Conservation (phyloP, 805 yeast species). For the Sugiyamaella boreocaroliniensis region DNA sequence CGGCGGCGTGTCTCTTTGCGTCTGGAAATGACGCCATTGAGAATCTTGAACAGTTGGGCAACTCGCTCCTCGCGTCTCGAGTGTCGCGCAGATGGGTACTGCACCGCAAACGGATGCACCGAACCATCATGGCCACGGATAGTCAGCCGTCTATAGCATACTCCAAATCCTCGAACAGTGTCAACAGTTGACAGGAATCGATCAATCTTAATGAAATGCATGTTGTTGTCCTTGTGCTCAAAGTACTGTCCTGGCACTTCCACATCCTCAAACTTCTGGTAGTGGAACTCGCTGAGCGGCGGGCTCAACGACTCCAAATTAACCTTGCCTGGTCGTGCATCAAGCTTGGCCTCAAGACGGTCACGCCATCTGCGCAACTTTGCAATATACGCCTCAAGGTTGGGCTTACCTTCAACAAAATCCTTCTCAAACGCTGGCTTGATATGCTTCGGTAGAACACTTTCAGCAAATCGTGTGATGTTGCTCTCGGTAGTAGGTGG, state of each 20-base stretch:
- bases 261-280: slow-evolving; percentile 94
- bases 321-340: slow-evolving; percentile 70
- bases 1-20: slow-evolving; percentile 87
- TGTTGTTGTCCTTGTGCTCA: slow-evolving; percentile 76
- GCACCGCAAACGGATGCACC: slow-evolving; percentile 87
- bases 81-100: slow-evolving; percentile 96
- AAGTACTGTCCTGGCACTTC: slow-evolving; percentile 97
- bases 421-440: slow-evolving; percentile 88
- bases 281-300: slow-evolving; percentile 93
- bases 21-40: slow-evolving; percentile 71
- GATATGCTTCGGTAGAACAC: slow-evolving; percentile 81
- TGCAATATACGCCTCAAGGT: slow-evolving; percentile 75
- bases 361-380: slow-evolving; percentile 89
- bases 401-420: slow-evolving; percentile 79
- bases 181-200: slow-evolving; percentile 86
- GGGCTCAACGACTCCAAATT: slow-evolving; percentile 89
- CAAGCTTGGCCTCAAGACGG: slow-evolving; percentile 83
- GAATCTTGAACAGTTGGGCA: slow-evolving; percentile 82
- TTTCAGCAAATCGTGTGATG: slow-evolving; percentile 82
- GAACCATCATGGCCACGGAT: slow-evolving; percentile 94
- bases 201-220: slow-evolving; percentile 89
- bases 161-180: slow-evolving; percentile 80
- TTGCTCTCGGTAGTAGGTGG: slow-evolving; percentile 91
- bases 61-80: slow-evolving; percentile 94
- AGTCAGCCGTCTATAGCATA: slow-evolving; percentile 81